Percentiles rank a stretch among this genome's conserved stretches.
Evolutionary conservation across 2,329 filamentous ascomycete species (phyloP).

Genomic region (Microsporum audouinii): DNA sequence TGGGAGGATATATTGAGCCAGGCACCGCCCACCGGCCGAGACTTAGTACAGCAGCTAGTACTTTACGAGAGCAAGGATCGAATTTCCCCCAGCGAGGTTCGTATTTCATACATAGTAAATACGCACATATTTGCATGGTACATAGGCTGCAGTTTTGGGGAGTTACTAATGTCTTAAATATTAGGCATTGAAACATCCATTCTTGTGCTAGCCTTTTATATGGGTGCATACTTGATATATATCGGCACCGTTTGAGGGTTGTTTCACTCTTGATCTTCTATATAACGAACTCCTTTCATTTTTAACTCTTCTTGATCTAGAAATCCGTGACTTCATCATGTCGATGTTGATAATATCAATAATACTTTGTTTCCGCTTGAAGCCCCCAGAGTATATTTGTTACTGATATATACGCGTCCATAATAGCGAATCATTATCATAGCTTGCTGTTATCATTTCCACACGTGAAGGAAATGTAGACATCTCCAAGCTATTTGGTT

Average conservation of each 20-base stretch:
- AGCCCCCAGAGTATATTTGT: too few relatives aligned
- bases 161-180: not conserved
- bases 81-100: constrained; percentile 49
- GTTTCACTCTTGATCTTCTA: not conserved
- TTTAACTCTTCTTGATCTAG: too few relatives aligned
- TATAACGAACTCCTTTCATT: not conserved
- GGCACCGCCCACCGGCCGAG: constrained; percentile 45
- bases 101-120: not conserved
- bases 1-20: constrained; percentile 62
- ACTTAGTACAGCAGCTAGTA: constrained; percentile 58
- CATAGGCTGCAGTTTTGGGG: not conserved
- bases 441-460: too few relatives aligned
- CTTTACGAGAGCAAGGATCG: constrained; percentile 59
- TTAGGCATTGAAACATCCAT: constrained; percentile 6
- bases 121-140: not conserved
- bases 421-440: too few relatives aligned
- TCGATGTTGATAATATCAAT: too few relatives aligned
- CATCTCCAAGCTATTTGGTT: too few relatives aligned
- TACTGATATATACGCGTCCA: too few relatives aligned
- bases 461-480: too few relatives aligned
- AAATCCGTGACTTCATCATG: too few relatives aligned
- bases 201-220: not conserved
- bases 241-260: not conserved
- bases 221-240: too few relatives aligned
- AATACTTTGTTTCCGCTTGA: too few relatives aligned